These are phyloP conservation scores for Coemansia guatemalensis DNA, from an alignment of 192 early-diverging fungal species.

Conservation along the genomic window DNA sequence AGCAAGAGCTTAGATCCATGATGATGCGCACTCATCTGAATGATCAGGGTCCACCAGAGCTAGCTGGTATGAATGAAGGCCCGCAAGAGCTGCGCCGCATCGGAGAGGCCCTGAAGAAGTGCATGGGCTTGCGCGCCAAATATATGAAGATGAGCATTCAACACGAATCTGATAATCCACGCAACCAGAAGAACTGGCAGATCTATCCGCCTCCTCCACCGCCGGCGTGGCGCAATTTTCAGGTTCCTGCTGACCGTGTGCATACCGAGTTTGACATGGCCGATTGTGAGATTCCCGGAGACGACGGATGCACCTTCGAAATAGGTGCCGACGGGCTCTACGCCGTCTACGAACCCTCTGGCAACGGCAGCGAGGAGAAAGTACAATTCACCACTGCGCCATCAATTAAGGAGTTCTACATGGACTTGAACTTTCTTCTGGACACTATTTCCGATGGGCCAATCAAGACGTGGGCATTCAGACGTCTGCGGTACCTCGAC, in stretches of 20 bases:
- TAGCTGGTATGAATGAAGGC: constrained; percentile 32
- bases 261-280: constrained; percentile 15
- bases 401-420: constrained; percentile 80
- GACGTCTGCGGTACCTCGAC: constrained; percentile 89
- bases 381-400: constrained; percentile 59
- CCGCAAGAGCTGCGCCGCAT: constrained; percentile 39
- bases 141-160: constrained; percentile 81
- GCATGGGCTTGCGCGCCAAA: constrained; percentile 76
- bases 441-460: constrained; percentile 83
- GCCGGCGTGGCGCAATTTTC: constrained; percentile 66
- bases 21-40: constrained; percentile 26
- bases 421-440: constrained; percentile 80
- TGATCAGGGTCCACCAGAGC: constrained; percentile 17
- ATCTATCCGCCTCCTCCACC: constrained; percentile 86
- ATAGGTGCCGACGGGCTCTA: constrained; percentile 65
- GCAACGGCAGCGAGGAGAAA: neutral
- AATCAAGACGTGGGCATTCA: constrained; percentile 88
- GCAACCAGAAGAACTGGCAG: constrained; percentile 71
- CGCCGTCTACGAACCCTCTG: constrained; percentile 56
- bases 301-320: constrained; percentile 42
- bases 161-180: constrained; percentile 78
- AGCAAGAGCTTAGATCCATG: constrained; percentile 45
- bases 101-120: constrained; percentile 57
- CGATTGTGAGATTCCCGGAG: constrained; percentile 16
- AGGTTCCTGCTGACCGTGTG: constrained; percentile 15